These are phyloP conservation scores for Chlamydomonas asymmetrica DNA, from an alignment of 139 green algal species.

Conservation along the genomic window DNA sequence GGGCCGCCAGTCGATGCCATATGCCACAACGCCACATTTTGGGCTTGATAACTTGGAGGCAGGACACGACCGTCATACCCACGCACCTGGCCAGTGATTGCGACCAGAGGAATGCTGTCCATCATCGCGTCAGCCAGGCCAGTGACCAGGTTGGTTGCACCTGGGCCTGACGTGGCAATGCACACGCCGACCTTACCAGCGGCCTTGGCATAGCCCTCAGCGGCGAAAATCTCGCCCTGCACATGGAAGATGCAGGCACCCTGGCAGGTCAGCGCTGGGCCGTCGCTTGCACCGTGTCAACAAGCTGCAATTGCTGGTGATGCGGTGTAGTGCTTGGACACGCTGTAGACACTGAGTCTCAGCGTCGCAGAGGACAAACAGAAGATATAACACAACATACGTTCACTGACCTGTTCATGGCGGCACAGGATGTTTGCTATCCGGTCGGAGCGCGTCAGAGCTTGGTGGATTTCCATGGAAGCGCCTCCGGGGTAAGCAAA, in stretches of 20 bases:
- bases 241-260: too few species aligned
- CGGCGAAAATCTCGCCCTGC: conserved; percentile 98
- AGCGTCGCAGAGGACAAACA: neutral
- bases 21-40: too few species aligned
- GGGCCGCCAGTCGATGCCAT: too few species aligned
- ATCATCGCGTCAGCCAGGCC: conserved; percentile 97
- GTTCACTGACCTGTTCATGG: conserved; percentile 88
- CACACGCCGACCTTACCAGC: conserved; percentile 96
- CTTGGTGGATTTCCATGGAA: conserved; percentile 99
- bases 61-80: neutral
- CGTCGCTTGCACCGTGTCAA: too few species aligned
- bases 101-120: conserved; percentile 96
- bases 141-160: conserved; percentile 98
- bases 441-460: conserved; percentile 85
- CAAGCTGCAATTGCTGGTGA: too few species aligned
- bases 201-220: conserved; percentile 97
- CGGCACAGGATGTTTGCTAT: conserved; percentile 97
- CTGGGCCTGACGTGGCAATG: conserved; percentile 97
- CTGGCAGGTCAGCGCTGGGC: too few species aligned
- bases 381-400: neutral
- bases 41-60: too few species aligned
- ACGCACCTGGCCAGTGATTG: conserved; percentile 95
- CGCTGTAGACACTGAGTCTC: conserved; percentile 1
- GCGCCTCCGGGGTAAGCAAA: conserved; percentile 87
- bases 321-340: too few species aligned